phyloP scores from a whole-genome alignment of 192 early-diverging fungal species.

The Coemansia furcata region DNA sequence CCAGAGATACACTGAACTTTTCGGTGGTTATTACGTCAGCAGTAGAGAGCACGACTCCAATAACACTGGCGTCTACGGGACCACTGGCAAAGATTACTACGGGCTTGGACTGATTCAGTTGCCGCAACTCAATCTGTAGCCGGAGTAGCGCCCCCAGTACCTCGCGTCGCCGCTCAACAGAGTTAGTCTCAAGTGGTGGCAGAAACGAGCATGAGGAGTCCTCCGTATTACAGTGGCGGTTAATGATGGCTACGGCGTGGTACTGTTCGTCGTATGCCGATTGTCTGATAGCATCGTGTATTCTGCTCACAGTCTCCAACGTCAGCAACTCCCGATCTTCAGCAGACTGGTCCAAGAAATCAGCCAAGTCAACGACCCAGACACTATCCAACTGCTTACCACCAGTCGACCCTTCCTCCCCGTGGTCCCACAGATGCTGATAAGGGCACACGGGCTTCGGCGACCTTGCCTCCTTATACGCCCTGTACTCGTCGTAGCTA shows the following conservation, averaged over 20 bases:
- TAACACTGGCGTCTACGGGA: slow-evolving; percentile 20
- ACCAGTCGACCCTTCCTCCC: slow-evolving; percentile 4
- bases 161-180: neutral
- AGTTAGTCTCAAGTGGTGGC: slow-evolving; percentile 15
- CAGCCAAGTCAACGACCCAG: slow-evolving; percentile 25
- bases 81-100: slow-evolving; percentile 38
- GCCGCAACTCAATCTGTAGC: slow-evolving; percentile 34
- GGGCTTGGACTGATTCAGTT: slow-evolving; percentile 29
- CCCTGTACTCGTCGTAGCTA: slow-evolving; percentile 20
- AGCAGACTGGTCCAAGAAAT: neutral
- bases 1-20: slow-evolving; percentile 8
- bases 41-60: slow-evolving; percentile 24
- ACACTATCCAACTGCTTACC: slow-evolving; percentile 16
- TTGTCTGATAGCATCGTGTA: slow-evolving; percentile 6
- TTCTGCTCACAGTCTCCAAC: slow-evolving; percentile 2
- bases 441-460: slow-evolving; percentile 45
- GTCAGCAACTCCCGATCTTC: slow-evolving; percentile 4
- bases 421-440: slow-evolving; percentile 45
- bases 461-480: slow-evolving; percentile 13
- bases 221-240: neutral
- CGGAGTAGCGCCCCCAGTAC: slow-evolving; percentile 11
- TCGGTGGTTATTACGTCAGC: slow-evolving; percentile 30
- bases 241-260: slow-evolving; percentile 28
- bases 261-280: slow-evolving; percentile 9
- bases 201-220: slow-evolving; percentile 14